Percentiles rank a stretch among this genome's conserved stretches.
Evolutionary conservation across 2,329 filamentous ascomycete genomes (phyloP).

Genomic region (Colletotrichum camelliae): DNA sequence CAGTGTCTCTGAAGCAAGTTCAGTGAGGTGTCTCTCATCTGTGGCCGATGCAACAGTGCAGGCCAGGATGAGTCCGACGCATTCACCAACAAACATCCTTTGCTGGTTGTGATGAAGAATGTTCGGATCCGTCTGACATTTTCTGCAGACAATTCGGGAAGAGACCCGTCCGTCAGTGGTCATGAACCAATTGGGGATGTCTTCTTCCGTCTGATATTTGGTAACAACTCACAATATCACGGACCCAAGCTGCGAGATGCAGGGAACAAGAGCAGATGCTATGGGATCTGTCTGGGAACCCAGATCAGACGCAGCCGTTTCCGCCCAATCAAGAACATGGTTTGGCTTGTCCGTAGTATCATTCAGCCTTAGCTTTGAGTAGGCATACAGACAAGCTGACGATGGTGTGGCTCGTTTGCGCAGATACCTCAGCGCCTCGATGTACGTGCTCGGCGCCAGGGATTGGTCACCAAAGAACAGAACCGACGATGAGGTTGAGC

Average conservation of each 20-base stretch:
- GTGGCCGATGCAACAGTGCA: background rate
- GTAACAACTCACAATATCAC: background rate
- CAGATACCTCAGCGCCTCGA: background rate
- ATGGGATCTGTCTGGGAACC: background rate
- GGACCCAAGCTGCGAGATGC: background rate
- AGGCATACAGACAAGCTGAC: background rate
- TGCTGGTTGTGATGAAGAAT: background rate
- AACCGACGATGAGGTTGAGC: background rate
- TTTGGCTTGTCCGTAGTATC: background rate
- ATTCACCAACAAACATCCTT: background rate
- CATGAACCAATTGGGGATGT: background rate
- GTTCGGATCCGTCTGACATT: background rate
- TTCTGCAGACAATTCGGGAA: background rate
- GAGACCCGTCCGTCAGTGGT: background rate
- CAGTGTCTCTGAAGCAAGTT: background rate
- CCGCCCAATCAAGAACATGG: background rate
- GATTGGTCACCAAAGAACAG: background rate
- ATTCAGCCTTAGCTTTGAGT: background rate
- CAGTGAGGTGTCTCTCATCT: background rate
- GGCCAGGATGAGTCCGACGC: background rate
- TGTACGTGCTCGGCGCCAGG: background rate
- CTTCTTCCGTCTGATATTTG: background rate
- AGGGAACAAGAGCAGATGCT: background rate
- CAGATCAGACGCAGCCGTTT: background rate
- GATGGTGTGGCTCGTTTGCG: background rate